These are phyloP conservation scores for Chlamydomonas sphaeroides DNA, from an alignment of 139 green algal species.

Conservation along the genomic window DNA sequence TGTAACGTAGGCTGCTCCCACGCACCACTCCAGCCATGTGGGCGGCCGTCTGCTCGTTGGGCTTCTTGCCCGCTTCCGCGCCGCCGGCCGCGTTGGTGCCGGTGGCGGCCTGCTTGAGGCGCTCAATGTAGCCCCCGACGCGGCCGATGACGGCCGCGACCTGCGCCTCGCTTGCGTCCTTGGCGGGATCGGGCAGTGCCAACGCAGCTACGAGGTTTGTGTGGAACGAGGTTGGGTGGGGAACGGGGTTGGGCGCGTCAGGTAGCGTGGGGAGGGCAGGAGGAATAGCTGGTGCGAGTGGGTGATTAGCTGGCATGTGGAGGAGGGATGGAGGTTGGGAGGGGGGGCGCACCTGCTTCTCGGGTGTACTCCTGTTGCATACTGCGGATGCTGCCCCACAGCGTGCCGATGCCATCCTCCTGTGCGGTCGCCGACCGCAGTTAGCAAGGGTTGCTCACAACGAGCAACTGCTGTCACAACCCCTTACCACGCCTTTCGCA, in stretches of 20 bases:
- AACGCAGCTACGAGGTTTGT: neutral
- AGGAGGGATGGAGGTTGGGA: neutral
- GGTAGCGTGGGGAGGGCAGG: no score
- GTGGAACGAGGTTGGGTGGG: no score
- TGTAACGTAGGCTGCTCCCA: no score
- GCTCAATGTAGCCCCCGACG: conserved; percentile 31
- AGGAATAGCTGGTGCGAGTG: no score
- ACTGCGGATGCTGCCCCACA: conserved; percentile 34
- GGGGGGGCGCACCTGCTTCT: neutral
- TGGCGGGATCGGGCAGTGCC: neutral
- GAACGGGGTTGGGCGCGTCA: no score
- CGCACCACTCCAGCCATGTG: conserved; percentile 83
- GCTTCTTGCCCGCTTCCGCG: no score
- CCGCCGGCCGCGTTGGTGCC: neutral
- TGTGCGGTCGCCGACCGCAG: neutral
- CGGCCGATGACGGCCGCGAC: conserved; percentile 8
- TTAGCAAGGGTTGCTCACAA: neutral
- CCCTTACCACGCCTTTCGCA: conserved; percentile 26
- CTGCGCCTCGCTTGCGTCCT: conserved; percentile 29
- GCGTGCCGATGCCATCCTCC: conserved; percentile 26
- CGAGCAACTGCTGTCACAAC: no score
- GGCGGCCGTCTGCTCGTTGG: conserved; percentile 67
- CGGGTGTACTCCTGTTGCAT: conserved; percentile 26
- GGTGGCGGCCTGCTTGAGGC: conserved; percentile 10
- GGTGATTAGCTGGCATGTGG: no score